Evolutionary conservation across 805 yeast species (phyloP).

Genomic region (Lachancea thermotolerans): DNA sequence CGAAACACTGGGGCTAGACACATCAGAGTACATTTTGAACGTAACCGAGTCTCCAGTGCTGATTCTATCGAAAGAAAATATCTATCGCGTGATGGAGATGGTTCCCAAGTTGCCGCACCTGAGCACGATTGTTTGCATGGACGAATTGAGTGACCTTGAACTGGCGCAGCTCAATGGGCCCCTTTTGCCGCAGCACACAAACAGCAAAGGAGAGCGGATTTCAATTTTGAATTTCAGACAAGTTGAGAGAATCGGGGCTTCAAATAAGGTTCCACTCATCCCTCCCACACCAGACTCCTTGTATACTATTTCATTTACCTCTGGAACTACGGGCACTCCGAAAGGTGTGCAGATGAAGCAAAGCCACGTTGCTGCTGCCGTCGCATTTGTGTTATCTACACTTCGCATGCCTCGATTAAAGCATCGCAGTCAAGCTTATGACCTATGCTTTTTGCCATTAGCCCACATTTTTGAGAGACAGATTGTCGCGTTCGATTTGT

Average conservation of each 20-base stretch:
- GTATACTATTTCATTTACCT: slow-evolving; percentile 63
- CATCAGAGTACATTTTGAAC: slow-evolving; percentile 56
- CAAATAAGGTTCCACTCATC: slow-evolving; percentile 36
- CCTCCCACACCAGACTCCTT: slow-evolving; percentile 48
- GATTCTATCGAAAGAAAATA: slow-evolving; percentile 46
- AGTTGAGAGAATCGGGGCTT: slow-evolving; percentile 36
- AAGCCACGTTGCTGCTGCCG: slow-evolving; percentile 42
- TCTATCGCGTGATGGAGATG: slow-evolving; percentile 41
- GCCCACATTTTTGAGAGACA: slow-evolving; percentile 54
- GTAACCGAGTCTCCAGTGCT: slow-evolving; percentile 59
- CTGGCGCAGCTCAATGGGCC: slow-evolving; percentile 30
- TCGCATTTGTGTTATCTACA: slow-evolving; percentile 37
- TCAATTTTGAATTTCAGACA: slow-evolving; percentile 39
- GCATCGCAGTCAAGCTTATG: slow-evolving; percentile 24
- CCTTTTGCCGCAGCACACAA: slow-evolving; percentile 19
- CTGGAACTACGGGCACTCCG: slow-evolving; percentile 72
- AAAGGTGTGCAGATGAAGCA: slow-evolving; percentile 62
- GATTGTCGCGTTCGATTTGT: slow-evolving; percentile 37
- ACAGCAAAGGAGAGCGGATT: slow-evolving; percentile 28
- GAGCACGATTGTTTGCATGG: slow-evolving; percentile 52
- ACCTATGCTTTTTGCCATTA: slow-evolving; percentile 45
- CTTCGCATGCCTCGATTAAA: slow-evolving; percentile 25
- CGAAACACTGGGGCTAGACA: slow-evolving; percentile 51
- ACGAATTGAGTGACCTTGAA: slow-evolving; percentile 36
- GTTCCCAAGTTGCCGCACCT: slow-evolving; percentile 36